Evolutionary conservation across 1,139 yeast genomes (phyloP).

Genomic region (Blastobotrys capitulatus): DNA sequence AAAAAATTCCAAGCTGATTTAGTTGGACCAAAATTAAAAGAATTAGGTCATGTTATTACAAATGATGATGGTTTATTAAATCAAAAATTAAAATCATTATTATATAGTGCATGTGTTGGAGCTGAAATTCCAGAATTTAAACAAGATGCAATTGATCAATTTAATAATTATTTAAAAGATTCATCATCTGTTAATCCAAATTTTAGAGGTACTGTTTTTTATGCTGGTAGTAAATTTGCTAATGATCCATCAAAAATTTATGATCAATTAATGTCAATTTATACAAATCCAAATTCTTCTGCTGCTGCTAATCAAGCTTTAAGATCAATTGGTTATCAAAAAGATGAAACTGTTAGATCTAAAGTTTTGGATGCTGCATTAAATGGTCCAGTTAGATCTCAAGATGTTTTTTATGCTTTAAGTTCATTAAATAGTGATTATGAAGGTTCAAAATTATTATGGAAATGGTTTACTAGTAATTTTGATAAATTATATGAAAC

Average conservation of each 20-base stretch:
- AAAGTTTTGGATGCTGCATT: constrained; percentile 58
- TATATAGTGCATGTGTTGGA: constrained; percentile 65
- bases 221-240: constrained; percentile 62
- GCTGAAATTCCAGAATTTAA: constrained; percentile 54
- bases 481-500: constrained; percentile 62
- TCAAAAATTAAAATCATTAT: constrained; percentile 67
- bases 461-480: constrained; percentile 73
- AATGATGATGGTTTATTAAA: constrained; percentile 60
- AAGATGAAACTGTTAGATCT: constrained; percentile 49
- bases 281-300: constrained; percentile 56
- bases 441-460: constrained; percentile 59
- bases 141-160: constrained; percentile 50
- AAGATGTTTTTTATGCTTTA: constrained; percentile 71
- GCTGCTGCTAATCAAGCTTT: constrained; percentile 78
- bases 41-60: constrained; percentile 62
- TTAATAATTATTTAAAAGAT: constrained; percentile 62
- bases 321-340: constrained; percentile 67
- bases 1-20: constrained; percentile 55
- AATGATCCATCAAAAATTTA: constrained; percentile 42
- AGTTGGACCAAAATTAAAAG: constrained; percentile 51
- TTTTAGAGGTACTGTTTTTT: constrained; percentile 66
- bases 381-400: constrained; percentile 66
- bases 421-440: constrained; percentile 59
- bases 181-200: constrained; percentile 73
- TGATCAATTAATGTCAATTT: constrained; percentile 58